phyloP scores from a whole-genome alignment of 2,329 filamentous ascomycete species.

The Onygenales sp. region DNA sequence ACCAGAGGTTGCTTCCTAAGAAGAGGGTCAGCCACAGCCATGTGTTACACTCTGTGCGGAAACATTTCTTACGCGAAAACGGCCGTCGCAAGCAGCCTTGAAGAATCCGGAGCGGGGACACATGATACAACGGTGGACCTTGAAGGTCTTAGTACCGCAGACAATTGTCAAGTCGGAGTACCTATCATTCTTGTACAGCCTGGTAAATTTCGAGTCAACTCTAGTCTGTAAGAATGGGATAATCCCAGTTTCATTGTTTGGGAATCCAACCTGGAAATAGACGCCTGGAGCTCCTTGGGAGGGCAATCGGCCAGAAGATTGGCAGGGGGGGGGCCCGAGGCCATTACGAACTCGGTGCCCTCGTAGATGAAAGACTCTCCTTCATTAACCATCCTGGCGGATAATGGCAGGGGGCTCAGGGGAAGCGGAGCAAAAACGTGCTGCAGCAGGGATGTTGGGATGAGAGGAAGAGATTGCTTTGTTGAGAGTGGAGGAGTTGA shows the following conservation, averaged over 20 bases:
- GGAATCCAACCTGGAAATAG: neutral
- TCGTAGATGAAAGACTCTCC: no score
- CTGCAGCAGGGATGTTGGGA: no score
- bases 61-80: conserved; percentile 6
- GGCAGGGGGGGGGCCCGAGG: no score
- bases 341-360: no score
- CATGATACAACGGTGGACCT: conserved; percentile 12
- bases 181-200: neutral
- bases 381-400: no score
- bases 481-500: no score
- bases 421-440: no score
- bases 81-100: conserved; percentile 8
- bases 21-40: neutral
- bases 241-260: neutral
- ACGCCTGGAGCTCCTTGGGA: neutral
- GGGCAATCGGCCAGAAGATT: neutral
- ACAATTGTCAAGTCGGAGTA: conserved; percentile 12
- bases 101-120: conserved; percentile 13
- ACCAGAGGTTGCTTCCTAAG: conserved; percentile 6
- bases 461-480: no score
- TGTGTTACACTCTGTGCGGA: neutral
- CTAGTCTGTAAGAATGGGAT: neutral
- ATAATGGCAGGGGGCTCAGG: no score
- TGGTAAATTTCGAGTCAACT: neutral
- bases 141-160: conserved; percentile 8